These are phyloP conservation scores for Aphanomyces cochlioides DNA, from an alignment of 352 stramenopile species.

Conservation along the genomic window DNA sequence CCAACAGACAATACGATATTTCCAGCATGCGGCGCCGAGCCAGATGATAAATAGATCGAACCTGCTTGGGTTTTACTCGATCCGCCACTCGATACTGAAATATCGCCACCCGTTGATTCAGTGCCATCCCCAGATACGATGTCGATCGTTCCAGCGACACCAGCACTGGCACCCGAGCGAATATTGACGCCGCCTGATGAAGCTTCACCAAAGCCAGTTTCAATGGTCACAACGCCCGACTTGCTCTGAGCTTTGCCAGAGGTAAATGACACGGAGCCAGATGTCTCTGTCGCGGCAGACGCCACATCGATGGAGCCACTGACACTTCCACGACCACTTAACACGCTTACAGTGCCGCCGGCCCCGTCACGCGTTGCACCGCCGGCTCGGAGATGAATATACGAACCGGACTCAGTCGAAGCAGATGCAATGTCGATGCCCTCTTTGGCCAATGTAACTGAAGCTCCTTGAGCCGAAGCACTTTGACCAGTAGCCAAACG, in stretches of 20 bases:
- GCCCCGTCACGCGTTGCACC: not conserved
- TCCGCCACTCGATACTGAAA: conserved; percentile 12
- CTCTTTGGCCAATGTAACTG: not conserved
- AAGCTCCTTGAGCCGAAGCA: not conserved
- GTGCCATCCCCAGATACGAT: not conserved
- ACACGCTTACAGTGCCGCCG: not conserved
- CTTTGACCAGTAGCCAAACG: not conserved
- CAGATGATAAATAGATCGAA: not conserved
- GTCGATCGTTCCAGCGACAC: not conserved
- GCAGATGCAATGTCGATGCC: conserved; percentile 13
- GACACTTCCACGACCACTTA: conserved; percentile 4
- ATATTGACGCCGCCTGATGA: conserved; percentile 9
- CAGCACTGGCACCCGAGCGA: not conserved
- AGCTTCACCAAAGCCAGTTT: conserved; percentile 1
- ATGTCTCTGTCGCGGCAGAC: not conserved
- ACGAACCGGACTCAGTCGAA: not conserved
- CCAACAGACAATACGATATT: not conserved
- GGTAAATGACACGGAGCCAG: conserved; percentile 7
- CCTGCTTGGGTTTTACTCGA: conserved; percentile 1
- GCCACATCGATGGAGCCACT: conserved; percentile 1
- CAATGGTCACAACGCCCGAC: conserved; percentile 5
- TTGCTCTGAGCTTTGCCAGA: conserved; percentile 1
- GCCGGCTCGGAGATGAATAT: conserved; percentile 5
- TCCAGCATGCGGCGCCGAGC: not conserved
- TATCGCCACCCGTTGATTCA: not conserved